Percentiles rank a stretch among this genome's conserved stretches.
Evolutionary conservation across 805 yeast genomes (phyloP).

Genomic region (Sungouiella thailandica): DNA sequence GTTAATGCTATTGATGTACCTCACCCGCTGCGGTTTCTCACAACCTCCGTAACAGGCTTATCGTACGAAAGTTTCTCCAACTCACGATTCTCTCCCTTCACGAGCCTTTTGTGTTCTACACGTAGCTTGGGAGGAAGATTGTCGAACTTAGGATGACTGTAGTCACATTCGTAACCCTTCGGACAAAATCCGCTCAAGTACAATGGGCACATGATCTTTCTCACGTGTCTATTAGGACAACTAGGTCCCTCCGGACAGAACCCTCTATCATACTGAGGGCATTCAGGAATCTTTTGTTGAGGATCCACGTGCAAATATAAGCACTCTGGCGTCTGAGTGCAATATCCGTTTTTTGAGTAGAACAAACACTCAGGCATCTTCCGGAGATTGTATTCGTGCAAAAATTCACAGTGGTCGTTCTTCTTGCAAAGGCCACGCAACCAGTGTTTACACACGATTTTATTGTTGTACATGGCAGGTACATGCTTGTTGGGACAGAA

Average conservation of each 20-base stretch:
- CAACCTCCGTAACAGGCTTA: constrained; percentile 16
- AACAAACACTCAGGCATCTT: constrained; percentile 97
- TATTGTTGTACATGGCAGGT: constrained; percentile 42
- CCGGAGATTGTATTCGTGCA: constrained; percentile 89
- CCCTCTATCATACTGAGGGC: constrained; percentile 78
- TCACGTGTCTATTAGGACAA: constrained; percentile 76
- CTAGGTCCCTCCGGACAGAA: constrained; percentile 90
- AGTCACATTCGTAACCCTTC: constrained; percentile 71
- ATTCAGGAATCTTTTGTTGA: constrained; percentile 79
- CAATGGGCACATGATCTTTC: constrained; percentile 70
- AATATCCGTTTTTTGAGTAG: constrained; percentile 74
- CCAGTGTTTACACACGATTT: constrained; percentile 97
- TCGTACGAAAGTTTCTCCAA: constrained; percentile 17
- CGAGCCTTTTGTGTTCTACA: constrained; percentile 12
- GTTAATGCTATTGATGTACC: background rate
- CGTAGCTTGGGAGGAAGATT: constrained; percentile 33
- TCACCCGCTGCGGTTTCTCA: constrained; percentile 2
- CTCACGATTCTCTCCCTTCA: constrained; percentile 17
- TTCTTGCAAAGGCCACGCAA: constrained; percentile 94
- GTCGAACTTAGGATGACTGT: constrained; percentile 79
- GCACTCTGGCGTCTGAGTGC: constrained; percentile 93
- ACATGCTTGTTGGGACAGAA: constrained; percentile 85
- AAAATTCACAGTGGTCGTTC: constrained; percentile 92
- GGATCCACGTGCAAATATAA: constrained; percentile 91
- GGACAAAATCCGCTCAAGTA: constrained; percentile 93